Evolutionary conservation across 2,329 filamentous ascomycete species (phyloP).

Genomic region (Zalaria obscura): DNA sequence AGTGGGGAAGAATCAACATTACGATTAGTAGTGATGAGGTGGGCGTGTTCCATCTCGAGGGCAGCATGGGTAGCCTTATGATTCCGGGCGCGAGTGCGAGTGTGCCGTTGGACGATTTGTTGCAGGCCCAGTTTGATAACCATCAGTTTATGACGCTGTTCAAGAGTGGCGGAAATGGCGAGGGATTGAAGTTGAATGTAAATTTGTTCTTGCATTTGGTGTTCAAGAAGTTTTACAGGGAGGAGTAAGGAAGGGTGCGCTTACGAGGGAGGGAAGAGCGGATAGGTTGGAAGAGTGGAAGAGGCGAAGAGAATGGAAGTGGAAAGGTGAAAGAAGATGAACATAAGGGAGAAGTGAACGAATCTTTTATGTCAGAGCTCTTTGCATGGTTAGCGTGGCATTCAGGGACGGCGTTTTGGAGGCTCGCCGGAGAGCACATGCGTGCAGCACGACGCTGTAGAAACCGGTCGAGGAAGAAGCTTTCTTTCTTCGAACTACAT

Average conservation of each 20-base stretch:
- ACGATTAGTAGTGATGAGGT: conserved; percentile 92
- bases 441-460: no score
- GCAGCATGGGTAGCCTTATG: conserved; percentile 82
- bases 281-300: no score
- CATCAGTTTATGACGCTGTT: conserved; percentile 94
- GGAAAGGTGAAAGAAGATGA: no score
- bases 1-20: conserved; percentile 86
- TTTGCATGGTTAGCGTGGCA: no score
- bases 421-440: no score
- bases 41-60: conserved; percentile 85
- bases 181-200: conserved; percentile 69
- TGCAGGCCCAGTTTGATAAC: conserved; percentile 95
- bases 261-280: no score
- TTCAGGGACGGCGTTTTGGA: no score
- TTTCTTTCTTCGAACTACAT: no score
- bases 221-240: conserved; percentile 92
- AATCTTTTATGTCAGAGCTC: no score
- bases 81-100: conserved; percentile 84
- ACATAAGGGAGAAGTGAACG: no score
- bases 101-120: conserved; percentile 78
- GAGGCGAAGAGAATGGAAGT: no score
- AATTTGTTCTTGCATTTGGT: conserved; percentile 92
- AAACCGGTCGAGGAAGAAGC: no score
- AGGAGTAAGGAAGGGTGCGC: conserved; percentile 14
- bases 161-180: conserved; percentile 37